phyloP scores from a whole-genome alignment of 345 rosid species.

The Citrus maxima region DNA sequence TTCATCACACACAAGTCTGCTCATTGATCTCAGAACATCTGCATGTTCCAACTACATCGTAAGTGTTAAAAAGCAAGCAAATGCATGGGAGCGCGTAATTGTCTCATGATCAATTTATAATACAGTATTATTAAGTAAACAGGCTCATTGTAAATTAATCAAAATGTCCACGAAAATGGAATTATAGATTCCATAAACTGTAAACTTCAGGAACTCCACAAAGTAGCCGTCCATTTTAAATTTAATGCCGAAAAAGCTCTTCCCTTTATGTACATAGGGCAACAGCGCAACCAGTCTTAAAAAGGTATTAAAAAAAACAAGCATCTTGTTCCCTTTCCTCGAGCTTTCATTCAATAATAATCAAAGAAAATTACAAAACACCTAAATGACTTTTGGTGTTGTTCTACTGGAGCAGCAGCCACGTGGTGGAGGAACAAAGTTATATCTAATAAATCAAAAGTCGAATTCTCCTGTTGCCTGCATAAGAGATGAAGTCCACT shows the following conservation, averaged over 20 bases:
- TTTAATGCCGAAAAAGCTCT: constrained; percentile 32
- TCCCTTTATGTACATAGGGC: constrained; percentile 65
- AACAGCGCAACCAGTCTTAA: constrained; percentile 26
- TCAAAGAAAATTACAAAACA: constrained; percentile 25
- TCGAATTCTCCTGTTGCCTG: constrained; percentile 97
- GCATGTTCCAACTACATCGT: not conserved
- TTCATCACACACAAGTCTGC: too few species aligned
- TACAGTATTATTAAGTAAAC: not conserved
- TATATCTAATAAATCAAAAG: constrained; percentile 50
- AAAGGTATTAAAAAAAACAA: constrained; percentile 5
- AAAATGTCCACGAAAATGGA: constrained; percentile 8
- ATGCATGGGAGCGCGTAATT: not conserved
- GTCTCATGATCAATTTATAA: too few species aligned
- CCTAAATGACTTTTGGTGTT: constrained; percentile 9
- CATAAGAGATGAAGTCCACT: constrained; percentile 10
- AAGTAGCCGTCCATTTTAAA: constrained; percentile 20
- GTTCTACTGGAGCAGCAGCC: constrained; percentile 15
- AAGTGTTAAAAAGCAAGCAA: not conserved
- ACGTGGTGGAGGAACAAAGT: constrained; percentile 9
- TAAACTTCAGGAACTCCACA: constrained; percentile 20
- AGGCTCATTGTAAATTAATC: not conserved
- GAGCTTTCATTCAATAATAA: constrained; percentile 26
- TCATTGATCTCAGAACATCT: not conserved
- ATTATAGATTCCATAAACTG: constrained; percentile 20
- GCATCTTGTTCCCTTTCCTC: constrained; percentile 28